Evolutionary conservation across 2,329 filamentous ascomycete genomes (phyloP), one percentile per base, ranked within the genome.

Genomic region (Dothidotthia symphoricarpi): DNA sequence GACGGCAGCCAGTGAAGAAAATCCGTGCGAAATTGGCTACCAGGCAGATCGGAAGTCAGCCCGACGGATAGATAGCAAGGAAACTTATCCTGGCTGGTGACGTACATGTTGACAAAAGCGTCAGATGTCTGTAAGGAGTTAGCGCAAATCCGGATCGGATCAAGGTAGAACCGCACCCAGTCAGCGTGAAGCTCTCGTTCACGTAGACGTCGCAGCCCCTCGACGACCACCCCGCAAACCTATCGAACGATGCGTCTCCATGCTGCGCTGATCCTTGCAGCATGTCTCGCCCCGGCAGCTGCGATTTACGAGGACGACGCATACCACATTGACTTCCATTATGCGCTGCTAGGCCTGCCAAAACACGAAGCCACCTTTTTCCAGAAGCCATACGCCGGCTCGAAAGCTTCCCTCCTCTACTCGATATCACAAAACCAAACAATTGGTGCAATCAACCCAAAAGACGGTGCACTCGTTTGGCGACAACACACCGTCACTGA

Each of bases 231-330:
- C 30, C 34, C 28, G 30, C 38, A 37, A 41, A 31, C 38, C 49
- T 41, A 49, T 45, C 35, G 19, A 36, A 67, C 58, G 39, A 68
- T 67, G 64, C 64, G 61, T 54, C 37, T 66, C 36, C 42, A 61
- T 63, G 63, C 54, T 55, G 55, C 57, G 24, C 44, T 66, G 31
- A 47, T 53, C 51, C 50, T 65, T 45, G 57, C 59, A 57, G 63
- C 64, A 45, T 63, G 63, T 41, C 65, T 82, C 57, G 71, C 74
- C 55, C 59, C 74, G 61, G 72, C 79, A 34, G 64, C 69, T 59
- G 87, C 89, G 50, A 81, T 97, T 43, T 95, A 89, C 72, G 76
- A 80, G 53, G 93, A 98, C 63, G 91, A 98, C 68, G 89, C 94
- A 53, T 90, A 83, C 72, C 79, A 88, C 57, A 80, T 94, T 66